Conservation (phyloP, 2,329 filamentous ascomycete genomes). For the Venturia asperata region DNA sequence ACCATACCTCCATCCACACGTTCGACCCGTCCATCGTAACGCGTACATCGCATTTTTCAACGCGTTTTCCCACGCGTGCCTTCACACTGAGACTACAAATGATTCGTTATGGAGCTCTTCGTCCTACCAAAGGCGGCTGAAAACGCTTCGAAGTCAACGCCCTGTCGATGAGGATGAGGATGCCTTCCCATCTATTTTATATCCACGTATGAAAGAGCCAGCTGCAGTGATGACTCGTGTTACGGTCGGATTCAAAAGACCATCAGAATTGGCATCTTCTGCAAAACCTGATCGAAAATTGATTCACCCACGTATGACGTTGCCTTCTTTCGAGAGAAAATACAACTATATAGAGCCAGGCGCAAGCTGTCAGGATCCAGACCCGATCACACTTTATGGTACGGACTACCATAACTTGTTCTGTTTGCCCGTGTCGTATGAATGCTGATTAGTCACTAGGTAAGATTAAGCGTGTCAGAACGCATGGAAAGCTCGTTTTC, state of each 20-base stretch:
- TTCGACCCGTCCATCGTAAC: conserved; percentile 3
- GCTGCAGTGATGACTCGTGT: conserved; percentile 5
- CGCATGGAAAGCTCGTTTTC: conserved; percentile 74
- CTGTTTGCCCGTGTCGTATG: too few relatives aligned
- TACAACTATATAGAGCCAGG: conserved; percentile 9
- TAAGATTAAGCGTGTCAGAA: conserved; percentile 37
- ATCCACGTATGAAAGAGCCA: conserved; percentile 14
- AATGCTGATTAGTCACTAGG: conserved; percentile 8
- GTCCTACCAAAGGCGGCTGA: conserved; percentile 15
- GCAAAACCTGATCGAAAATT: conserved; percentile 3
- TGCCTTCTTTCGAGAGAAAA: conserved; percentile 3
- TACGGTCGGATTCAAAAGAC: neutral
- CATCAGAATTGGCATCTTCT: neutral
- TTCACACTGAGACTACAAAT: conserved; percentile 3
- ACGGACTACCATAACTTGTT: neutral
- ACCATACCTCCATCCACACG: conserved; percentile 15
- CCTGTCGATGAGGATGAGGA: conserved; percentile 2
- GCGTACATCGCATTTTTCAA: conserved; percentile 15
- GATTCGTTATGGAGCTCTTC: conserved; percentile 15
- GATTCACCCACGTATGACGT: neutral
- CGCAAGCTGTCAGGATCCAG: neutral
- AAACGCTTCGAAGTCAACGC: neutral
- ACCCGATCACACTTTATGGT: conserved; percentile 1
- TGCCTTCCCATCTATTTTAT: conserved; percentile 1
- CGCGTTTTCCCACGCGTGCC: neutral